These are phyloP conservation scores for Diddensiella caesifluorescens DNA, from an alignment of 805 yeast genomes.

Conservation along the genomic window DNA sequence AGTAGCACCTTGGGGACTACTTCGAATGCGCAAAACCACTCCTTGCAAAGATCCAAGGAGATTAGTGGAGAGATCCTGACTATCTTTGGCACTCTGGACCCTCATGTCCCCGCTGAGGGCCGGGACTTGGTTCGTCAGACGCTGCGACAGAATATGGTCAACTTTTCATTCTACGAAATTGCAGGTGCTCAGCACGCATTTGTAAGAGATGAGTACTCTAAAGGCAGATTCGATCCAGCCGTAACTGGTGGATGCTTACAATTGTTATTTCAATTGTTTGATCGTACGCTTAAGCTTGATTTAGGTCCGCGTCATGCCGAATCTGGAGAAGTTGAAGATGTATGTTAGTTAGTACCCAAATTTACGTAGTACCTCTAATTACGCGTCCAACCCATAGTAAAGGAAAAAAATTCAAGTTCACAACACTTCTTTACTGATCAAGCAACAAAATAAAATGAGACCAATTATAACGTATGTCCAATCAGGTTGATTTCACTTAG, in stretches of 20 bases:
- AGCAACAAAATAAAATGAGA: constrained; percentile 42
- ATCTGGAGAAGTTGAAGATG: constrained; percentile 51
- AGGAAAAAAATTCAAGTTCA: neutral
- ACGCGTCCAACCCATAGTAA: neutral
- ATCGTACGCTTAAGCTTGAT: constrained; percentile 60
- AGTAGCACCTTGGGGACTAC: constrained; percentile 61
- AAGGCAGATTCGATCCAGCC: constrained; percentile 80
- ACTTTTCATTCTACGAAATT: constrained; percentile 66
- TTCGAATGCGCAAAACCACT: constrained; percentile 47
- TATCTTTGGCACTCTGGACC: constrained; percentile 72
- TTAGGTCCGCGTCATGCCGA: constrained; percentile 58
- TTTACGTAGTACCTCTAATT: neutral
- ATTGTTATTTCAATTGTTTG: constrained; percentile 64
- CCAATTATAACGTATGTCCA: constrained; percentile 40
- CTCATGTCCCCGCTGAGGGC: constrained; percentile 75
- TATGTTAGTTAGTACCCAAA: constrained; percentile 41
- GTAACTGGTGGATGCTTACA: constrained; percentile 61
- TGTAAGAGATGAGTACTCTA: constrained; percentile 70
- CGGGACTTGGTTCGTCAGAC: constrained; percentile 62
- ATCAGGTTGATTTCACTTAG: neutral
- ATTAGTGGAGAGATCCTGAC: constrained; percentile 54
- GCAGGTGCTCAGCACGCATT: constrained; percentile 82
- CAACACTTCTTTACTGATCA: neutral
- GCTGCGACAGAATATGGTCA: constrained; percentile 53
- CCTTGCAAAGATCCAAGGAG: constrained; percentile 53